These are phyloP conservation scores for Capsella bursapastoris DNA, from an alignment of 345 rosid species.

Conservation along the genomic window DNA sequence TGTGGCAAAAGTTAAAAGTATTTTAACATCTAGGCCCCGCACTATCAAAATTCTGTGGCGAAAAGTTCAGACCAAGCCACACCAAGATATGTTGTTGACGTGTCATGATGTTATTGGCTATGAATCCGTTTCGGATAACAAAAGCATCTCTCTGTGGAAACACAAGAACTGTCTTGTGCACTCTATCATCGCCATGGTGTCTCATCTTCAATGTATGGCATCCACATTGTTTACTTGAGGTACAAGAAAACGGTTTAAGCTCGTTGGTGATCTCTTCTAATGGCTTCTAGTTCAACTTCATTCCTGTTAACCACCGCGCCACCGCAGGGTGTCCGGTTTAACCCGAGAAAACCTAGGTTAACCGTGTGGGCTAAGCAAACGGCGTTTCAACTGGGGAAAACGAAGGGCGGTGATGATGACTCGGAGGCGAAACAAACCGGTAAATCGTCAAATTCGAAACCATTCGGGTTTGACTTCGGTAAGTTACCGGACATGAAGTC, in stretches of 20 bases:
- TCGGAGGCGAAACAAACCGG: slow-evolving; percentile 46
- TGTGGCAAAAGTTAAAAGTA: background rate
- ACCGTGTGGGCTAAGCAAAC: slow-evolving; percentile 64
- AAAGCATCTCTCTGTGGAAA: slow-evolving; percentile 20
- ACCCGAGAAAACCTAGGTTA: slow-evolving; percentile 50
- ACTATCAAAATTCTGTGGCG: slow-evolving; percentile 43
- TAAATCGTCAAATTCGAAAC: slow-evolving; percentile 50
- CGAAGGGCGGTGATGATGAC: slow-evolving; percentile 48
- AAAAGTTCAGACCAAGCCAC: slow-evolving; percentile 14
- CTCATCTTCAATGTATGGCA: slow-evolving; percentile 37
- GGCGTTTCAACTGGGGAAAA: slow-evolving; percentile 57
- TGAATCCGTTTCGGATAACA: slow-evolving; percentile 50
- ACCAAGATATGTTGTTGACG: slow-evolving; percentile 45
- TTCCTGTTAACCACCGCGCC: slow-evolving; percentile 60
- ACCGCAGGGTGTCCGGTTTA: slow-evolving; percentile 47
- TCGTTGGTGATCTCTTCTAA: slow-evolving; percentile 52
- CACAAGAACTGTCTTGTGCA: slow-evolving; percentile 28
- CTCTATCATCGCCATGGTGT: slow-evolving; percentile 32
- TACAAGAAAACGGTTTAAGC: slow-evolving; percentile 29
- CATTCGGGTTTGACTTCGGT: slow-evolving; percentile 68
- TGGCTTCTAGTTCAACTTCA: slow-evolving; percentile 72
- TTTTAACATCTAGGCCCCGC: slow-evolving; percentile 12
- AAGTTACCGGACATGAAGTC: slow-evolving; percentile 65
- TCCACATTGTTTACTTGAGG: slow-evolving; percentile 38
- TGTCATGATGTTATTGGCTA: slow-evolving; percentile 58